These are phyloP conservation scores for Magnaporthiopsis incrustans DNA, from an alignment of 2,329 filamentous ascomycete genomes.

Conservation along the genomic window DNA sequence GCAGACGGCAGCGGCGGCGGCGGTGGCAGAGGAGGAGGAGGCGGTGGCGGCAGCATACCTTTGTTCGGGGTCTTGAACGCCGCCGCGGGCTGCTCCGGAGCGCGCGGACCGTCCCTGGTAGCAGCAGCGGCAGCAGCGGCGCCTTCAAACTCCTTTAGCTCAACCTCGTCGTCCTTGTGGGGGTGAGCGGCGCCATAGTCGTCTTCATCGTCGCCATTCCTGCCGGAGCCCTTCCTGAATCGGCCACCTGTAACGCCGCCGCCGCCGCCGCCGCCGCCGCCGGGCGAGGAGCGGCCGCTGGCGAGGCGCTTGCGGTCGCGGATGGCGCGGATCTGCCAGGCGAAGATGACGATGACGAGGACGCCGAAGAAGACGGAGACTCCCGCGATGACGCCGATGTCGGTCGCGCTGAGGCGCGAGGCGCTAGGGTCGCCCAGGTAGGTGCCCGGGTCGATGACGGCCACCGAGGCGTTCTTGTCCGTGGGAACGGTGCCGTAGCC, in stretches of 20 bases:
- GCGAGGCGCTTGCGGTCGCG: conserved; percentile 1
- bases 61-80: not conserved
- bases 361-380: conserved; percentile 5
- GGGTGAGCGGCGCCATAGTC: not conserved
- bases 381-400: conserved; percentile 5
- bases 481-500: conserved; percentile 6
- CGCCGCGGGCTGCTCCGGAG: too few species aligned
- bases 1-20: not conserved
- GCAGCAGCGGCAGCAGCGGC: not conserved
- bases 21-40: too few species aligned
- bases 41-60: not conserved
- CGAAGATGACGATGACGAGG: conserved; percentile 6
- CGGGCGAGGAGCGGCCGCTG: not conserved
- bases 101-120: too few species aligned
- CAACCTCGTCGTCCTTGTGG: not conserved
- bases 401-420: conserved; percentile 2
- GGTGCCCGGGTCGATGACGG: conserved; percentile 1
- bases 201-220: not conserved
- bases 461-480: conserved; percentile 2
- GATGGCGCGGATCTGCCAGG: conserved; percentile 3
- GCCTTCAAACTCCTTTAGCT: not conserved
- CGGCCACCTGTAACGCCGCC: too few species aligned
- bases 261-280: too few species aligned
- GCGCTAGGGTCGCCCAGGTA: conserved; percentile 5
- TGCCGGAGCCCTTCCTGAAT: conserved; percentile 1